Evolutionary conservation across 352 stramenopile genomes (phyloP).

Genomic region (Phytophthora capsici): DNA sequence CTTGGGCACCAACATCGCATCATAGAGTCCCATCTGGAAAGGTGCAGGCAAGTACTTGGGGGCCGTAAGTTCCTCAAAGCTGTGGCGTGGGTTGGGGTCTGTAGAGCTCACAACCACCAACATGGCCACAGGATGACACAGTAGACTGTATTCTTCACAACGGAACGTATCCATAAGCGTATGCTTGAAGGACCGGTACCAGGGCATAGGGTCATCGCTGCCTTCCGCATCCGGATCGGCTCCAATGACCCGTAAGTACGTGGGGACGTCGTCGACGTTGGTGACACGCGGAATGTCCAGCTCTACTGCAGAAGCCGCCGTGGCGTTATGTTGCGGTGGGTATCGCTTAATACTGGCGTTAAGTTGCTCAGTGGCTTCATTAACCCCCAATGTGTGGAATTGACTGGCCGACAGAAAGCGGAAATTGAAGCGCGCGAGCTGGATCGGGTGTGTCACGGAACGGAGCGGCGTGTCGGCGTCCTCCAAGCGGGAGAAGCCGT

Average conservation of each 20-base stretch:
- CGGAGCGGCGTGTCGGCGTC: slow-evolving; percentile 75
- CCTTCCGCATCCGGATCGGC: slow-evolving; percentile 43
- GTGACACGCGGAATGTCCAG: slow-evolving; percentile 68
- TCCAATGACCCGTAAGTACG: slow-evolving; percentile 68
- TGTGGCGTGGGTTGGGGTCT: slow-evolving; percentile 77
- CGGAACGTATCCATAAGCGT: slow-evolving; percentile 85
- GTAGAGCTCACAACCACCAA: slow-evolving; percentile 84
- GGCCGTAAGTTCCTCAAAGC: slow-evolving; percentile 70
- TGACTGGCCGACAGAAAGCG: slow-evolving; percentile 69
- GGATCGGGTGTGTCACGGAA: slow-evolving; percentile 74
- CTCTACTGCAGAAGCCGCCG: slow-evolving; percentile 47
- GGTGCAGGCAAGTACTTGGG: slow-evolving; percentile 54
- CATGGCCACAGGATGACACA: slow-evolving; percentile 78
- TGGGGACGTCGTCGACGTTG: slow-evolving; percentile 67
- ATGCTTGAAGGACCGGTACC: slow-evolving; percentile 82
- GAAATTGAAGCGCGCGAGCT: slow-evolving; percentile 74
- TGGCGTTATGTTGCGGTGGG: slow-evolving; percentile 40
- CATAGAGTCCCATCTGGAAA: slow-evolving; percentile 83
- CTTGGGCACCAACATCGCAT: slow-evolving; percentile 74
- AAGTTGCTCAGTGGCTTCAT: slow-evolving; percentile 63
- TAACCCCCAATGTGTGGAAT: slow-evolving; percentile 52
- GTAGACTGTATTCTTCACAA: slow-evolving; percentile 81
- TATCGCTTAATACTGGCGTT: slow-evolving; percentile 69
- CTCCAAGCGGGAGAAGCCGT: slow-evolving; percentile 68
- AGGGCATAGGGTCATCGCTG: slow-evolving; percentile 63